A percentile compares a stretch with the other conserved stretches of the same genome.
Evolutionary conservation across 805 yeast genomes (phyloP).

Genomic region (Nakazawaea siamensis): DNA sequence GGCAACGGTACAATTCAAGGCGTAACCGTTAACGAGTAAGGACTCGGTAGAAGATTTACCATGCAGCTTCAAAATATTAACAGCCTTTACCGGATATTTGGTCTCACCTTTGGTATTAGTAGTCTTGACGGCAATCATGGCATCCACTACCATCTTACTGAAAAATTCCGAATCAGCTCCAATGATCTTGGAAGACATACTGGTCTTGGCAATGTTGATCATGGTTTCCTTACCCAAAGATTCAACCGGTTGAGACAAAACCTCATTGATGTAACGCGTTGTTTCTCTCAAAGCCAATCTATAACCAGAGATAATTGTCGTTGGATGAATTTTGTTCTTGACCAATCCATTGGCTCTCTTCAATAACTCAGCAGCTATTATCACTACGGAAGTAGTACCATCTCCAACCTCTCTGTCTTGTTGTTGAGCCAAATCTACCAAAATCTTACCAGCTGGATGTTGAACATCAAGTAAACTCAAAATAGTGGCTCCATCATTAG

Average conservation of each 20-base stretch:
- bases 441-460: constrained; percentile 97
- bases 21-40: constrained; percentile 84
- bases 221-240: constrained; percentile 76
- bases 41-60: constrained; percentile 91
- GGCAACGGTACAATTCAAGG: constrained; percentile 93
- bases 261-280: constrained; percentile 75
- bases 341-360: constrained; percentile 92
- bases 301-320: constrained; percentile 95
- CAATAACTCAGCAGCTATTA: constrained; percentile 87
- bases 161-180: constrained; percentile 92
- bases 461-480: constrained; percentile 86
- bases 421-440: constrained; percentile 96
- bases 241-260: constrained; percentile 73
- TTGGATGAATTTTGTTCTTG: constrained; percentile 91
- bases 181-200: constrained; percentile 94
- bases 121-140: constrained; percentile 91
- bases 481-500: constrained; percentile 98
- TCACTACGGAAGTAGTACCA: constrained; percentile 96
- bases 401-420: constrained; percentile 99
- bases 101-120: constrained; percentile 79
- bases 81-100: constrained; percentile 95
- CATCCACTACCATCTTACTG: constrained; percentile 86
- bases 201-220: constrained; percentile 88
- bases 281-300: constrained; percentile 92
- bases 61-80: constrained; percentile 90